These are phyloP conservation scores for Candida endomychidarum DNA, from an alignment of 805 yeast species.

Conservation along the genomic window DNA sequence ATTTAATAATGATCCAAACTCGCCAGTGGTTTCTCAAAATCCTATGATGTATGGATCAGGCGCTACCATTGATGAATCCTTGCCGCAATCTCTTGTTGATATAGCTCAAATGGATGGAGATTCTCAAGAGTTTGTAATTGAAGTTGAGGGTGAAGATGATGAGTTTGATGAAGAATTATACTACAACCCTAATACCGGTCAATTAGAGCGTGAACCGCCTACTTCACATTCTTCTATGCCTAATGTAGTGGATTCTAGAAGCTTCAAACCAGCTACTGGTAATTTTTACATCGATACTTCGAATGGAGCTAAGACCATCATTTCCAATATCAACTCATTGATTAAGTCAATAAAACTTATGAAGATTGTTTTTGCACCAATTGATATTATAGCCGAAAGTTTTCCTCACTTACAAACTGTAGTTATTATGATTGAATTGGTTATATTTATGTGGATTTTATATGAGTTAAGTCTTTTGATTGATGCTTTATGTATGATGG, in stretches of 20 bases:
- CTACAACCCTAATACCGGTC: conserved; percentile 33
- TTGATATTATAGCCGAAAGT: conserved; percentile 36
- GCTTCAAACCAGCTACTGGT: background rate
- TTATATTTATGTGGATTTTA: conserved; percentile 40
- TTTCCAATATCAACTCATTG: conserved; percentile 31
- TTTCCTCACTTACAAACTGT: conserved; percentile 39
- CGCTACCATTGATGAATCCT: conserved; percentile 13
- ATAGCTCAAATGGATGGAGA: conserved; percentile 10
- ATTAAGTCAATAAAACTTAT: conserved; percentile 36
- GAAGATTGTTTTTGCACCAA: conserved; percentile 40
- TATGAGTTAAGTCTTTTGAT: conserved; percentile 42
- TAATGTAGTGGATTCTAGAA: background rate
- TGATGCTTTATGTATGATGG: conserved; percentile 46
- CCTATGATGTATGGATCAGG: conserved; percentile 1
- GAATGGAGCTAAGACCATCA: conserved; percentile 21
- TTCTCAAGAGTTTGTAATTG: conserved; percentile 29
- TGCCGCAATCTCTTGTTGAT: conserved; percentile 16
- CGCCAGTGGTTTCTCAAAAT: background rate
- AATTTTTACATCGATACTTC: conserved; percentile 15
- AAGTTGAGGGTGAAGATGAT: conserved; percentile 22
- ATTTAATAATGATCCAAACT: conserved; percentile 13
- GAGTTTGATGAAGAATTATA: conserved; percentile 25
- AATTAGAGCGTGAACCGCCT: conserved; percentile 29
- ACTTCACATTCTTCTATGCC: conserved; percentile 19
- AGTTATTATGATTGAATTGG: conserved; percentile 40